Evolutionary conservation across 2,329 filamentous ascomycete genomes (phyloP), one percentile per base, ranked within the genome.

Genomic region (Diaporthe sp.): DNA sequence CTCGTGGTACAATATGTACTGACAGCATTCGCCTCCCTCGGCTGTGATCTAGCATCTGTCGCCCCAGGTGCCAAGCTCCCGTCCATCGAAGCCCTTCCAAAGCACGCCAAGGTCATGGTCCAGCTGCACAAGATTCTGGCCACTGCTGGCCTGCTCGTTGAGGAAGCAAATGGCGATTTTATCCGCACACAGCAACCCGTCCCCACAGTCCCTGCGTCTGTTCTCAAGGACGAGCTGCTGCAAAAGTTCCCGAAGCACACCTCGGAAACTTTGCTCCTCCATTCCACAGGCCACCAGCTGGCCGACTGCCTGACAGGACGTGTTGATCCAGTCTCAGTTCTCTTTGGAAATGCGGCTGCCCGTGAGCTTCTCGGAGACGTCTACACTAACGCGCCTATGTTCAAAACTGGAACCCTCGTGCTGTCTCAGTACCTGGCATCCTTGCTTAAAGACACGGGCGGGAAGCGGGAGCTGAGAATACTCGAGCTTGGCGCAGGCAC

Each of bases 401-500:
- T 80, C 35, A 66, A 73, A 9, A 78, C 77, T 8, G 76, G 74
- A 0, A 81, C 77, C 1, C 69, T 71, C 10, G 75, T 78, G 19
- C 78, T 82, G 8, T 56, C 66, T 0, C 55, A 76, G 6, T 80
- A 78, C 27, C 63, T 81, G 0, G 53, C 56, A 13, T 63, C 68
- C 10, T 19, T 76, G 1, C 44, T 77, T 8, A 35, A 39, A 27
- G 17, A 72, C 5, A 35, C 50, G 47, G 70, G 35, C 22, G 69
- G 50, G 9, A 19, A 61, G 27, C 51, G 75, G 6, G 61, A 78
- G 4, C 75, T 85, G n/a, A 77, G 79, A 3, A 83, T 87, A 50
- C 79, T 88, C 68, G 85, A 87, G 76, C 75, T 86, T 12, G 85
- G 86, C 0, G 85, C 81, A 0, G 85, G 85, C 15, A 86, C 84